Conservation (phyloP, 163 green algal genomes). For the Scenedesmus sp. region DNA sequence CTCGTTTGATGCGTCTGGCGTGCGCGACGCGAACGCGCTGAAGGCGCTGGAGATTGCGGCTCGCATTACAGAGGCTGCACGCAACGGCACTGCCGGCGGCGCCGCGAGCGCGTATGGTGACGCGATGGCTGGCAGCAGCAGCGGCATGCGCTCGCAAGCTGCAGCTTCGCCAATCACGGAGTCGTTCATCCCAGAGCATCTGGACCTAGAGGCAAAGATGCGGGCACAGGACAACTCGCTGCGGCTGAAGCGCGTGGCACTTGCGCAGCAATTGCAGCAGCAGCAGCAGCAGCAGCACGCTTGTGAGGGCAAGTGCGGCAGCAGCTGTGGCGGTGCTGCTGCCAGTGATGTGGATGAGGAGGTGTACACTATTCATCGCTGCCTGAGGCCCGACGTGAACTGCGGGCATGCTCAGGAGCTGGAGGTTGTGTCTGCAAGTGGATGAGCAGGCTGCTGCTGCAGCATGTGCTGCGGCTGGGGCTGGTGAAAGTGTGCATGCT, state of each 20-base stretch:
- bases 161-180: constrained; percentile 39
- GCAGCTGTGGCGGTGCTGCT: not conserved
- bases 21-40: constrained; percentile 1
- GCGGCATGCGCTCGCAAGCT: not conserved
- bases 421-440: constrained; percentile 37
- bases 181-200: constrained; percentile 43
- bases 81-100: not conserved
- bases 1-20: constrained; percentile 21
- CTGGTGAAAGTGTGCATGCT: not conserved
- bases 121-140: not conserved
- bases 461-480: not conserved
- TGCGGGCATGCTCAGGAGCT: constrained; percentile 42
- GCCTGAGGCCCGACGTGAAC: constrained; percentile 16
- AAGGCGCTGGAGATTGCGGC: constrained; percentile 53
- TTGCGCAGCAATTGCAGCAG: not conserved
- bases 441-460: constrained; percentile 1
- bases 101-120: not conserved
- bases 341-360: not conserved
- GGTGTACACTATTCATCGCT: constrained; percentile 37
- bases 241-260: constrained; percentile 31
- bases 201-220: constrained; percentile 39
- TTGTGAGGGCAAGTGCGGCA: not conserved
- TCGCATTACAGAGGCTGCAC: constrained; percentile 42
- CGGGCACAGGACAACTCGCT: constrained; percentile 26
- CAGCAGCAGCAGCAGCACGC: not conserved